Base-by-base conservation (phyloP, 1,284 basidiomycete species). In the Cutaneotrichosporon mucoides region DNA sequence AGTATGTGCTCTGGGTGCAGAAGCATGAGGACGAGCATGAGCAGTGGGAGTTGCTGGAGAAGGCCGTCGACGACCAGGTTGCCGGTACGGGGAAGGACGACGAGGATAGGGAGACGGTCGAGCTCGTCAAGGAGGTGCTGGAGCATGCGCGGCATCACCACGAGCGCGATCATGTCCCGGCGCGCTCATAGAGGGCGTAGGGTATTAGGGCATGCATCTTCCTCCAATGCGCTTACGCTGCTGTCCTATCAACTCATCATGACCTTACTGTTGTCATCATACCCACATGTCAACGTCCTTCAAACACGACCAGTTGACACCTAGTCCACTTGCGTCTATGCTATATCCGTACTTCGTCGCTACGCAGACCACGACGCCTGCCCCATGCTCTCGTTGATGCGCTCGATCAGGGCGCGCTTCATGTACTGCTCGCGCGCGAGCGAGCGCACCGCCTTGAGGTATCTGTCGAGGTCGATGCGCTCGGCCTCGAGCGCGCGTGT, bases 401-500 rank as follows among this genome's bases (percentile, higher is more conserved):
- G 90, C 76, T 93, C 89, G 50, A 92, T 87, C 66, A 95, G 81
- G 48, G 91, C 91, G 67, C 92, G 85, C 64, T 78, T 78, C 73
- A 76, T 75, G 57, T 76, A 97, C 73, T 97, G 94, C 75, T 97
- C 93, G 78, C 94, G 87, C 45, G 92, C 92, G 49, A 97, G 83
- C 53, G 88, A 83, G 62, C 94, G 86, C 10, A 89, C 89, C 49
- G 88, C 91, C 81, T 92, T 87, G 61, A 95, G 80, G 81, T 94
- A 96, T 47, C 89, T 84, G 73, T 96, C 92, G 60, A 96, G 83
- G 80, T 97, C 93, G 64, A 96, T 88, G 57, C 90, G 84, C 8
- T 95, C 94, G 47, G 89, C 83, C 72, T 95, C 95, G 64, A 99
- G 81, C 3, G 93, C 95, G 59, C 94, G 85, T 59, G 94, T 92